These are phyloP conservation scores for Fusarium mangiferae DNA, from an alignment of 2,329 filamentous ascomycete genomes.

Conservation along the genomic window DNA sequence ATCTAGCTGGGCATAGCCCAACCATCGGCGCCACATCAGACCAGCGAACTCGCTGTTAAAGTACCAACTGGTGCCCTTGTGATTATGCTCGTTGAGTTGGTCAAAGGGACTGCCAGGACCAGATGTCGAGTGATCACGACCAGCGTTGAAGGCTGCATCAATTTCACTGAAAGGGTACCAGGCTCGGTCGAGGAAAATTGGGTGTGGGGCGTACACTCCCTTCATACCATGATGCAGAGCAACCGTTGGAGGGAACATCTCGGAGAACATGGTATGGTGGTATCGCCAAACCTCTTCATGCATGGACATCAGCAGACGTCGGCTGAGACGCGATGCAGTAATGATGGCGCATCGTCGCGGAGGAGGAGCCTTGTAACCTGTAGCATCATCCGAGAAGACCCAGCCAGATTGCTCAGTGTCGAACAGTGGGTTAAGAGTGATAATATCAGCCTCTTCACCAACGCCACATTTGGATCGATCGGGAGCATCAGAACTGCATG, in stretches of 20 bases:
- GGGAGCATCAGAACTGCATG: constrained; percentile 62
- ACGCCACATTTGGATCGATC: constrained; percentile 69
- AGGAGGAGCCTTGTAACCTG: constrained; percentile 72
- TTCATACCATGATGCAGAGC: constrained; percentile 82
- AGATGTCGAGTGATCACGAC: constrained; percentile 72
- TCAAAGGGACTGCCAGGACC: constrained; percentile 75
- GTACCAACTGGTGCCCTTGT: constrained; percentile 85
- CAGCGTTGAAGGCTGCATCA: constrained; percentile 82
- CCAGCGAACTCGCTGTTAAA: constrained; percentile 83
- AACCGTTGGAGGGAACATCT: constrained; percentile 80
- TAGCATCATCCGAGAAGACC: constrained; percentile 77
- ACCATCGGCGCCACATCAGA: constrained; percentile 82
- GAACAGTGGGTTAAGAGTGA: constrained; percentile 82
- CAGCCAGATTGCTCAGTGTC: constrained; percentile 77
- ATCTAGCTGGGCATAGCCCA: constrained; percentile 68
- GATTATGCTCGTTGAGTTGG: constrained; percentile 80
- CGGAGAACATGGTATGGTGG: constrained; percentile 78
- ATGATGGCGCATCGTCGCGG: constrained; percentile 78
- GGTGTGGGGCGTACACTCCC: constrained; percentile 83
- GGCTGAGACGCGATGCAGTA: constrained; percentile 74
- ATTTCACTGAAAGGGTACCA: constrained; percentile 75
- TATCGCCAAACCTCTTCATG: constrained; percentile 76
- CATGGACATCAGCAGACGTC: constrained; percentile 75
- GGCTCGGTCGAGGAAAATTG: constrained; percentile 79
- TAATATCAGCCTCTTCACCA: constrained; percentile 78